Base-by-base conservation (phyloP, 2,329 filamentous ascomycete species). In the Neonectria faginata region DNA sequence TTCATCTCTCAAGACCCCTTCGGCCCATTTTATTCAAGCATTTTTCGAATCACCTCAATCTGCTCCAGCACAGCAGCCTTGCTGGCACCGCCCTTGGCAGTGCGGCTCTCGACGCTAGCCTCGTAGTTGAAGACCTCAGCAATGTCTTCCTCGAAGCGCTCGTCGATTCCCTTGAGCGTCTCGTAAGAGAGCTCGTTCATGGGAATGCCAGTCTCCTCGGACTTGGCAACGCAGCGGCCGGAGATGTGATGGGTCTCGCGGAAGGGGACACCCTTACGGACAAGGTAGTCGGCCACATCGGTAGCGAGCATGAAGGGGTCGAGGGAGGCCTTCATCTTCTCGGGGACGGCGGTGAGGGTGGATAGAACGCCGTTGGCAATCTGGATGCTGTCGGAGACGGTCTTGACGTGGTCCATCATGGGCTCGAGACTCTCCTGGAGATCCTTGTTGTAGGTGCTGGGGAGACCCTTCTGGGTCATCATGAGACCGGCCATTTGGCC, bases 371-470 rank as follows among this genome's bases (percentile, higher is more conserved):
- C 92, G 25, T 91, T 92, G 29, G 92, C 92, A 72, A 97, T 97
- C 78, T 91, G 89, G 59, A 97, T 86, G 75, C 91, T 93, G 82
- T 97, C 91, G 61, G 86, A 86, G 66, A 96, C 85, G 6, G 92
- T 95, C 85, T 94, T 92, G 79, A 94, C 87, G 77, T 90, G 88
- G 78, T 97, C 92, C 53, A 97, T 87, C 81, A 97, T 88, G n/a
- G 91, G 91, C 83, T 97, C 91, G 66, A 92, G 90, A 63, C 88
- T 91, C 81, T 97, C 93, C 80, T 97, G 93, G n/a, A 97, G 80
- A 78, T 97, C 93, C 81, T 97, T 97, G 84, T 97, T 95, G 84
- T 97, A 97, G 3, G 91, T 93, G 47, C 87, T 91, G 2, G 92
- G 92, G 29, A 96, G 86, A 60, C 91, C 91, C 77, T 87, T 86